Evolutionary conservation across 306 rosid genomes (phyloP).

Genomic region (Vigna mungo): DNA sequence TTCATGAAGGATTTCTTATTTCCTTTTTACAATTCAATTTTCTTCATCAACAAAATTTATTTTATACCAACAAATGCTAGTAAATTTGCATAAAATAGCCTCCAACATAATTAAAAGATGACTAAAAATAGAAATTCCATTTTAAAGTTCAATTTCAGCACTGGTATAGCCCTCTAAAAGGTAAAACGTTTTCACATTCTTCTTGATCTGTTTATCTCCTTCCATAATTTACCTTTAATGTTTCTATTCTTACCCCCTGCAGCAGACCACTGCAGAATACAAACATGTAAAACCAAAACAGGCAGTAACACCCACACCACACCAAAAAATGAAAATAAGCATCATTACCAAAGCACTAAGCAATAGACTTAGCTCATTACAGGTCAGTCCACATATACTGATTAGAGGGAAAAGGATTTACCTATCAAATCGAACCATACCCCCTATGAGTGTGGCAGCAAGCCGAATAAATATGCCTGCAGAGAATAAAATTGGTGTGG

Average conservation of each 20-base stretch:
- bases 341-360: slow-evolving; percentile 8
- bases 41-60: neutral
- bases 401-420: slow-evolving; percentile 39
- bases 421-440: slow-evolving; percentile 89
- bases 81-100: neutral
- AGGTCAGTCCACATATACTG: slow-evolving; percentile 9
- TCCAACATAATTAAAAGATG: neutral
- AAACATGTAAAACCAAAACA: slow-evolving; percentile 3
- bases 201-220: neutral
- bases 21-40: neutral
- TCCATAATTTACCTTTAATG: neutral
- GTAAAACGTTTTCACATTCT: slow-evolving; percentile 2
- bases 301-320: slow-evolving; percentile 9
- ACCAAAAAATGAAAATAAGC: neutral
- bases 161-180: neutral
- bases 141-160: neutral
- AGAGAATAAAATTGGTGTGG: slow-evolving; percentile 74
- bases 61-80: neutral
- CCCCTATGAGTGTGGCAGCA: slow-evolving; percentile 68
- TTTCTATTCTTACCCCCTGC: slow-evolving; percentile 3
- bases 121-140: slow-evolving; percentile 7
- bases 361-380: slow-evolving; percentile 8
- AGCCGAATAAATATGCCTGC: slow-evolving; percentile 77
- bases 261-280: slow-evolving; percentile 17
- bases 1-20: neutral